Evolutionary conservation across 768 basidiomycete species (phyloP).

Genomic region (Termitomyces eurrhizus): DNA sequence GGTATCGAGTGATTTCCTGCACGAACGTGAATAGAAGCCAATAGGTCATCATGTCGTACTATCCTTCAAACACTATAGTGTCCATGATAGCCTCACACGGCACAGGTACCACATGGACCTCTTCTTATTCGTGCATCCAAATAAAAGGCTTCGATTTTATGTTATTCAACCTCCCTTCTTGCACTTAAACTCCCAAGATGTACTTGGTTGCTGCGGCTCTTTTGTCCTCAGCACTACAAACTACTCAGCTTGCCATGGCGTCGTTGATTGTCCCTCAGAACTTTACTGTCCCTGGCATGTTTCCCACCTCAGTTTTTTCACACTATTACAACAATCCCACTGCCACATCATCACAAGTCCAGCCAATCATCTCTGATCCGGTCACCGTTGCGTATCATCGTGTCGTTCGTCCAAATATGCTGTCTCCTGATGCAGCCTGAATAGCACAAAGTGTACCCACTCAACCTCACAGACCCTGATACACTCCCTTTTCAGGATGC

Average conservation of each 20-base stretch:
- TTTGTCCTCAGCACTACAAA: slow-evolving; percentile 7
- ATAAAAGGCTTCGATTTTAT: background rate
- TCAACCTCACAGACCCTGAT: slow-evolving; percentile 59
- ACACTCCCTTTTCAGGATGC: slow-evolving; percentile 56
- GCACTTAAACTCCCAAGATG: background rate
- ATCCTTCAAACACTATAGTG: background rate
- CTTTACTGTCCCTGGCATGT: slow-evolving; percentile 57
- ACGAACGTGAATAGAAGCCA: background rate
- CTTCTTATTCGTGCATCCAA: background rate
- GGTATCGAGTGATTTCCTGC: background rate
- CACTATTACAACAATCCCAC: slow-evolving; percentile 72
- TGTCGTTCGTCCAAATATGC: background rate
- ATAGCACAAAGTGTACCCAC: slow-evolving; percentile 56
- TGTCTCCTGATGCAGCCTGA: slow-evolving; percentile 1
- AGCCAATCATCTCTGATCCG: slow-evolving; percentile 75
- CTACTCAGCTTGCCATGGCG: slow-evolving; percentile 4
- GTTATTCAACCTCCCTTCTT: background rate
- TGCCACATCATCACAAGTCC: slow-evolving; percentile 66
- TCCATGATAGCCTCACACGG: background rate
- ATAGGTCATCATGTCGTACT: background rate
- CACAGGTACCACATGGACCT: background rate
- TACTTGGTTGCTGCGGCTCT: slow-evolving; percentile 1
- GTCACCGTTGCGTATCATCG: slow-evolving; percentile 42
- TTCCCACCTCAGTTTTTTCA: slow-evolving; percentile 63
- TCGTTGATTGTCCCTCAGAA: slow-evolving; percentile 33